Percentiles rank a stretch among this genome's conserved stretches.
phyloP scores from a whole-genome alignment of 305 asterid species.

The Fraxinus latifolia region DNA sequence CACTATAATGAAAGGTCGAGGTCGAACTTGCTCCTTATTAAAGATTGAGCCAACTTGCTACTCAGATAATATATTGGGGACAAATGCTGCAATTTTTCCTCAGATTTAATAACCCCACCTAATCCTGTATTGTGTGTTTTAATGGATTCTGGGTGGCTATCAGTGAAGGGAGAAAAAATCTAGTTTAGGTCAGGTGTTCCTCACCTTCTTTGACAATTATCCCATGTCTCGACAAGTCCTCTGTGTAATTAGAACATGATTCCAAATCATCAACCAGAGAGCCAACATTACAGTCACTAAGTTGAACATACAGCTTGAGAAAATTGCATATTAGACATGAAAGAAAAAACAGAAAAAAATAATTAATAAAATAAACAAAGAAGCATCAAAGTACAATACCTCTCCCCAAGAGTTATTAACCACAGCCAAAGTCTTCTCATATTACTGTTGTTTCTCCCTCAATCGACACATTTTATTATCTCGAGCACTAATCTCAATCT shows the following conservation, averaged over 20 bases:
- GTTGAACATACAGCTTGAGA: background rate
- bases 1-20: background rate
- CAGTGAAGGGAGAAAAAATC: background rate
- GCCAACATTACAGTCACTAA: constrained; percentile 25
- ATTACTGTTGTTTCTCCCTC: constrained; percentile 61
- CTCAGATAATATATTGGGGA: background rate
- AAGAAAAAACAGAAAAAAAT: background rate
- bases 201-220: constrained; percentile 39
- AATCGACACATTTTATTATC: constrained; percentile 51
- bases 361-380: background rate
- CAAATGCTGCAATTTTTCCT: background rate
- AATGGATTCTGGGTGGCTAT: background rate
- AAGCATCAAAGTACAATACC: constrained; percentile 35
- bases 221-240: constrained; percentile 45
- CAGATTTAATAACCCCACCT: background rate
- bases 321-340: background rate
- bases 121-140: background rate
- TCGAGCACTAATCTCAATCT: constrained; percentile 61
- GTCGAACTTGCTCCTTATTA: background rate
- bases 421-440: constrained; percentile 46
- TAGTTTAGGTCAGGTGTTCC: constrained; percentile 11
- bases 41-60: background rate
- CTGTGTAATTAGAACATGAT: constrained; percentile 40
- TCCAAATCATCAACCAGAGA: constrained; percentile 64
- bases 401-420: constrained; percentile 66